Conservation (phyloP, 805 yeast genomes). For the Sporopachydermia lactativora region DNA sequence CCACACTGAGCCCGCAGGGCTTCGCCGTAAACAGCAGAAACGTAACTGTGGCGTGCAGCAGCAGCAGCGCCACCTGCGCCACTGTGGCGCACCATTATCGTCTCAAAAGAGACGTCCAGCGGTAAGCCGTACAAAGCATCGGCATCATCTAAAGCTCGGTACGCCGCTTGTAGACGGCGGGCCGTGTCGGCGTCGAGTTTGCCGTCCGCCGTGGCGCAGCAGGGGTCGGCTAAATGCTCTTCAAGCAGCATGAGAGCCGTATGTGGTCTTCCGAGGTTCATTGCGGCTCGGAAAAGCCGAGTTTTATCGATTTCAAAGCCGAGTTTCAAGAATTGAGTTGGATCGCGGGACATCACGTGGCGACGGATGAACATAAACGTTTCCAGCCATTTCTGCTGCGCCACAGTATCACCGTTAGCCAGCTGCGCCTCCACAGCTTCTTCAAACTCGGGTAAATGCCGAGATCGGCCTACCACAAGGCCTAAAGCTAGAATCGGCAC, state of each 20-base stretch:
- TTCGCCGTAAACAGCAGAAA: conserved; percentile 6
- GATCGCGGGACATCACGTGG: no score
- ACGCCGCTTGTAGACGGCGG: no score
- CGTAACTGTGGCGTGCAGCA: conserved; percentile 2
- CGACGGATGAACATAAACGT: no score
- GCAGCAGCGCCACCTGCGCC: neutral
- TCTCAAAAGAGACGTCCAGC: neutral
- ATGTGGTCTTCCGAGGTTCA: neutral
- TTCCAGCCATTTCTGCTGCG: no score
- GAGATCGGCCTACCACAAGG: no score
- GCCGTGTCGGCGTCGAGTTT: neutral
- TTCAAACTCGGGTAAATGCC: no score
- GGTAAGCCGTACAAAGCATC: neutral
- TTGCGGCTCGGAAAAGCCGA: neutral
- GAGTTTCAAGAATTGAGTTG: no score
- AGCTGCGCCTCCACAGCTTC: no score
- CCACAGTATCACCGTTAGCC: no score
- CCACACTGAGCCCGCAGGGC: conserved; percentile 5
- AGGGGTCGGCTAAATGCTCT: neutral
- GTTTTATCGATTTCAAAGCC: neutral
- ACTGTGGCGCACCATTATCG: conserved; percentile 4
- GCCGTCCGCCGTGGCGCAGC: no score
- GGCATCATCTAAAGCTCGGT: neutral
- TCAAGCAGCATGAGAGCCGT: neutral
- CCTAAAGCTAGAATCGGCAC: no score